These are phyloP conservation scores for Pleurotus citrinopileatus DNA, from an alignment of 768 basidiomycete genomes.

Conservation along the genomic window DNA sequence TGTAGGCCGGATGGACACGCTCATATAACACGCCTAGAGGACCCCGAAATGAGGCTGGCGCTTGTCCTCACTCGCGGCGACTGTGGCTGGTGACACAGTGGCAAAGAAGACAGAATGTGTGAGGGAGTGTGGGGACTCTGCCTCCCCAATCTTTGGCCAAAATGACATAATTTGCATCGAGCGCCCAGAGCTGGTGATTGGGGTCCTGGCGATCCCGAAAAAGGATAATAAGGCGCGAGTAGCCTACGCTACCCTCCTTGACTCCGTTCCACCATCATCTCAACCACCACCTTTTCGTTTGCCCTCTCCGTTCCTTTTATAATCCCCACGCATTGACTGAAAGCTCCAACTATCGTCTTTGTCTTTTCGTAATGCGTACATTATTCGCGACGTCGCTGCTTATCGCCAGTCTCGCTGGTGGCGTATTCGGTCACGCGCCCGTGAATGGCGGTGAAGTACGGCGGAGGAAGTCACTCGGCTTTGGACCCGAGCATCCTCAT, in stretches of 20 bases:
- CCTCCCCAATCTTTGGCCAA: too few species aligned
- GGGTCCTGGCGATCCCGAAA: neutral
- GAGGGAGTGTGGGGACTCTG: too few species aligned
- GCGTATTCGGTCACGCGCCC: conserved; percentile 45
- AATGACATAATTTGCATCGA: too few species aligned
- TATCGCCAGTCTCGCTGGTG: conserved; percentile 57
- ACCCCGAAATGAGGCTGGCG: too few species aligned
- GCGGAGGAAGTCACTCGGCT: conserved; percentile 82
- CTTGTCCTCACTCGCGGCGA: too few species aligned
- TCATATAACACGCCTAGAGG: too few species aligned
- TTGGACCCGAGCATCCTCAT: conserved; percentile 79
- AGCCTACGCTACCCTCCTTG: neutral
- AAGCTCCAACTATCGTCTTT: conserved; percentile 7
- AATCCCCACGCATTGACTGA: conserved; percentile 4
- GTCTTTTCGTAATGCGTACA: conserved; percentile 51
- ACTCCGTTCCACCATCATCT: conserved; percentile 9
- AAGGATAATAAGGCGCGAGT: conserved; percentile 10
- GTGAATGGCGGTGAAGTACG: conserved; percentile 27
- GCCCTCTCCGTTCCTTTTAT: neutral
- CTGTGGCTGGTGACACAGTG: too few species aligned
- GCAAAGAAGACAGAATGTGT: too few species aligned
- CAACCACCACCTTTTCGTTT: neutral
- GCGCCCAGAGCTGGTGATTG: too few species aligned
- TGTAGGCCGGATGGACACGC: too few species aligned
- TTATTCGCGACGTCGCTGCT: conserved; percentile 62